Evolutionary conservation across 2,329 filamentous ascomycete species (phyloP), one percentile per base, ranked within the genome.

Genomic region (Aspergillus sp.): DNA sequence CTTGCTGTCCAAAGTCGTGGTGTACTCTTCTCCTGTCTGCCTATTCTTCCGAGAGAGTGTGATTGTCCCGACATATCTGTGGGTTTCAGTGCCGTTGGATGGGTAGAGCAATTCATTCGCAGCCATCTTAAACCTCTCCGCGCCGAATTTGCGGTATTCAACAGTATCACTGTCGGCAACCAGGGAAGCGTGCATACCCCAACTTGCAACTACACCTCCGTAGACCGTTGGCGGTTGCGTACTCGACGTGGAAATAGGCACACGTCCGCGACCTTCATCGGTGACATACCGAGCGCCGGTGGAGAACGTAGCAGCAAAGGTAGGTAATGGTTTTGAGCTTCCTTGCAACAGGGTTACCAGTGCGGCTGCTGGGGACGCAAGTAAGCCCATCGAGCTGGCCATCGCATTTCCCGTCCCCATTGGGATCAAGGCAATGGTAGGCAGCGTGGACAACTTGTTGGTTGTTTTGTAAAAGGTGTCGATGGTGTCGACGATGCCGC

Each of bases 121-220:
- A 0, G 91, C 91, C 83, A 96, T 90, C 52, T 86, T 81, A 73
- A 97, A 97, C 17, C 93, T 82, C 66, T 88, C 83, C 29, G 80
- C 78, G 11, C 93, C 93, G 64, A 88, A 86, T 59, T 84, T 82
- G 56, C 93, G 87, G 71, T 93, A 93, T 58, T 85, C 87, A 0
- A 83, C 77, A 0, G 92, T 95, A 70, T 97, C 93, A 70, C 89
- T 94, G 74, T 97, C 91, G 62, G 89, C 91, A 19, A 97, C 91
- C 3, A 97, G 80, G 40, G 87, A 86, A 25, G 92, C 89, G 66
- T 97, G 93, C 64, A 97, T 85, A 17, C 89, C 93, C 81, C 95
- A 96, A 69, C 88, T 94, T 42, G 87, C 87, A 2, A 97, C 92
- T 19, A 97, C 90, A 20, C 88, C 88, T 21, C 91, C 92, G 63